phyloP scores from a whole-genome alignment of 1,284 basidiomycete genomes.

The Anthracocystis setariae region DNA sequence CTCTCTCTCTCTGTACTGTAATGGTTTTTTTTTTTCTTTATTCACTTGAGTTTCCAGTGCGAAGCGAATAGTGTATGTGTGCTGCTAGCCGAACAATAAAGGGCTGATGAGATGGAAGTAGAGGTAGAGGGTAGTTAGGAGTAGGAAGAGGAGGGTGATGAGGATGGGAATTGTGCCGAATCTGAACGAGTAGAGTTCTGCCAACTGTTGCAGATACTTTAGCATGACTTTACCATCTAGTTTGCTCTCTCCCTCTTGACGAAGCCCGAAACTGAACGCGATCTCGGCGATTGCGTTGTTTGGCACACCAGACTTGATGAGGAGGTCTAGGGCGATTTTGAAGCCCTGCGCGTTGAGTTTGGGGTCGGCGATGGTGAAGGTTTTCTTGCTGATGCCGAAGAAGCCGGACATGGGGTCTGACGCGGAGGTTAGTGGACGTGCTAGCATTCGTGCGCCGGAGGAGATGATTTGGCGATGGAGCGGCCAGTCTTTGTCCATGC shows the following conservation, averaged over 20 bases:
- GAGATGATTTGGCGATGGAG: constrained; percentile 70
- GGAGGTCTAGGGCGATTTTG: constrained; percentile 50
- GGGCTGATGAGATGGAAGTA: constrained; percentile 23
- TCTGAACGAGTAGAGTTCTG: constrained; percentile 41
- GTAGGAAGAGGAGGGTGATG: constrained; percentile 15
- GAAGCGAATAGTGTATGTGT: too few species aligned
- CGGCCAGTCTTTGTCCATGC: constrained; percentile 71
- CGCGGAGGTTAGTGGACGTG: constrained; percentile 69
- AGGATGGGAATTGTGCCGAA: constrained; percentile 28
- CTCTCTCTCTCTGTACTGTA: too few species aligned
- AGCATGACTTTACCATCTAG: constrained; percentile 50
- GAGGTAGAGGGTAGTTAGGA: constrained; percentile 33
- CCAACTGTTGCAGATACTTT: constrained; percentile 46
- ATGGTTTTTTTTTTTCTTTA: not conserved
- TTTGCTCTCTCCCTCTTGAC: constrained; percentile 47
- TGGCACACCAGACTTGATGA: constrained; percentile 40
- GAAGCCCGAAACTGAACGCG: constrained; percentile 43
- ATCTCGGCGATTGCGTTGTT: constrained; percentile 37
- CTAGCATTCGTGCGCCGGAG: constrained; percentile 70
- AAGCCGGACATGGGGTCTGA: constrained; percentile 71
- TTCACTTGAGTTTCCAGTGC: not conserved
- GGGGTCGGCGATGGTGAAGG: constrained; percentile 23
- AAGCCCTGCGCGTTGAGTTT: constrained; percentile 50
- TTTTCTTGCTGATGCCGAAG: constrained; percentile 70
- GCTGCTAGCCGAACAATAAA: constrained; percentile 3